These are phyloP conservation scores for Graphilbum sp. DNA, from an alignment of 2,329 filamentous ascomycete species.

Conservation along the genomic window DNA sequence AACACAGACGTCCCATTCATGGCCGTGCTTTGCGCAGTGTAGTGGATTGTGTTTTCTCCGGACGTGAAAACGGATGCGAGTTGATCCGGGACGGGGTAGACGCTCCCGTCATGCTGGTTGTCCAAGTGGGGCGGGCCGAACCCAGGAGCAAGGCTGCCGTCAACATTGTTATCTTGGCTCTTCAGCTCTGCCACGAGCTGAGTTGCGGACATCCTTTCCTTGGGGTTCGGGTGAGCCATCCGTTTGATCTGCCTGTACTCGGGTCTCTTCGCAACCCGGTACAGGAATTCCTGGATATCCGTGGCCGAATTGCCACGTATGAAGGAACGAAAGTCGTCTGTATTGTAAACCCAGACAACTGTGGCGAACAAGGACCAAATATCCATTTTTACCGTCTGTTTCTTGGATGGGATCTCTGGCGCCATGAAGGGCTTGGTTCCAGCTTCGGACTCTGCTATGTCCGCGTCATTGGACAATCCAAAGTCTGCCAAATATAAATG, in stretches of 20 bases:
- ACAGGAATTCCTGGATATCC: slow-evolving; percentile 10
- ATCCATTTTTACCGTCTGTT: slow-evolving; percentile 13
- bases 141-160: too few species aligned
- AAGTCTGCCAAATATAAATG: slow-evolving; percentile 90
- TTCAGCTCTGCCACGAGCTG: neutral
- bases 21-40: too few species aligned
- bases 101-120: too few species aligned
- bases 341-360: slow-evolving; percentile 12
- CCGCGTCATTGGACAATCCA: slow-evolving; percentile 60
- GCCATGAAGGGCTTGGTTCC: slow-evolving; percentile 16
- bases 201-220: neutral
- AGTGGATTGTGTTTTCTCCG: too few species aligned
- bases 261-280: neutral
- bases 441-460: slow-evolving; percentile 9
- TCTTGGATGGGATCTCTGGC: slow-evolving; percentile 11
- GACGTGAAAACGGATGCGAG: too few species aligned
- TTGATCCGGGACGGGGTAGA: too few species aligned
- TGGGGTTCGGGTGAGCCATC: slow-evolving; percentile 2
- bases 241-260: neutral
- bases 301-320: neutral
- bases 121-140: too few species aligned
- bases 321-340: slow-evolving; percentile 8
- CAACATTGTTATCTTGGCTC: neutral
- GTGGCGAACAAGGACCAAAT: slow-evolving; percentile 18
- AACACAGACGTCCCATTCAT: too few species aligned